These are phyloP conservation scores for Podaxis carcinomalis DNA, from an alignment of 768 basidiomycete genomes.

Conservation along the genomic window DNA sequence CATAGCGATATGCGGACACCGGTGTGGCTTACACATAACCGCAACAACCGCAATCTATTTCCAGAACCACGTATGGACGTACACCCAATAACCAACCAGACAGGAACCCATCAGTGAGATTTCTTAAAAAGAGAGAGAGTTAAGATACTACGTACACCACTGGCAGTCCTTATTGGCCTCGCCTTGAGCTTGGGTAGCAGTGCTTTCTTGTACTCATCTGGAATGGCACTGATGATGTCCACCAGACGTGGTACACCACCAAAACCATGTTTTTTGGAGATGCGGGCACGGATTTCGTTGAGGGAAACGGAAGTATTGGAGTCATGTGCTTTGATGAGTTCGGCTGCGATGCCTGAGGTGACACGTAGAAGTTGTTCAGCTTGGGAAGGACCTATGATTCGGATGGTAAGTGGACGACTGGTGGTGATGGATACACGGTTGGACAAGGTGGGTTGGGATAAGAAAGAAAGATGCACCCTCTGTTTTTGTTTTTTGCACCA, in stretches of 20 bases:
- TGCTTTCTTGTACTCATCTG: slow-evolving; percentile 93
- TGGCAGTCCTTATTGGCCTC: slow-evolving; percentile 93
- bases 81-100: no score
- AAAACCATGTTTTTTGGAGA: slow-evolving; percentile 87
- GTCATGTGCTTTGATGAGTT: slow-evolving; percentile 87
- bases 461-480: slow-evolving; percentile 13
- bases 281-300: slow-evolving; percentile 79
- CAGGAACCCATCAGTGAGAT: background rate
- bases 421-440: background rate
- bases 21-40: slow-evolving; percentile 99
- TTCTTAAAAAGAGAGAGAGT: background rate
- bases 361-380: slow-evolving; percentile 87
- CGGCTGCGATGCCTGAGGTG: slow-evolving; percentile 91
- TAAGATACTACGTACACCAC: slow-evolving; percentile 61
- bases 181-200: slow-evolving; percentile 87
- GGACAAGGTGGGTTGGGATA: background rate
- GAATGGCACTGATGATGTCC: slow-evolving; percentile 97
- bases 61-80: no score
- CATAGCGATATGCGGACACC: slow-evolving; percentile 99
- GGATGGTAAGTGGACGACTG: background rate
- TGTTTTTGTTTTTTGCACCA: slow-evolving; percentile 18
- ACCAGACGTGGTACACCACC: slow-evolving; percentile 90
- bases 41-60: slow-evolving; percentile 93
- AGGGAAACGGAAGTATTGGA: slow-evolving; percentile 74
- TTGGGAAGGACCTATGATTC: slow-evolving; percentile 65